Conservation (phyloP, 2,329 filamentous ascomycete species). For the Metarhizium guizhouense region DNA sequence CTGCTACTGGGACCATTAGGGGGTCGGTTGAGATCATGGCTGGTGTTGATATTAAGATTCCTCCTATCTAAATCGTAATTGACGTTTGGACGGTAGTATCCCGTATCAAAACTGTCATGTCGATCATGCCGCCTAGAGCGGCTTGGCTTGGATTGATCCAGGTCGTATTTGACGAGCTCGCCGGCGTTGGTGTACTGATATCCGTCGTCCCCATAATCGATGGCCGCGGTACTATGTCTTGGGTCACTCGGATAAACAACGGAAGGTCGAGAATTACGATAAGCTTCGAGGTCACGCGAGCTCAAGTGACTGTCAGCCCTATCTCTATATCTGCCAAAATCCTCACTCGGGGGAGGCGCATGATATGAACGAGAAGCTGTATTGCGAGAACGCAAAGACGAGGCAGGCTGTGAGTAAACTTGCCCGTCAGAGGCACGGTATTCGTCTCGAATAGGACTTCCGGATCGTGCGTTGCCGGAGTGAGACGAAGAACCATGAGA, state of each 20-base stretch:
- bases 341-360: slow-evolving; percentile 41
- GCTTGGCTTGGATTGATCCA: slow-evolving; percentile 40
- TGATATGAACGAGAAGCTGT: slow-evolving; percentile 35
- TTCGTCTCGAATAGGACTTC: slow-evolving; percentile 42
- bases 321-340: slow-evolving; percentile 40
- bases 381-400: slow-evolving; percentile 44
- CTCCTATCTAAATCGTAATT: slow-evolving; percentile 38
- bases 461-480: slow-evolving; percentile 22
- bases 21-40: slow-evolving; percentile 32
- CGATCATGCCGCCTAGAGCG: slow-evolving; percentile 23
- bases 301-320: slow-evolving; percentile 34
- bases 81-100: slow-evolving; percentile 47
- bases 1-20: slow-evolving; percentile 28
- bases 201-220: slow-evolving; percentile 49
- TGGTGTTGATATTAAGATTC: slow-evolving; percentile 38
- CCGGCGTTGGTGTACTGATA: slow-evolving; percentile 57
- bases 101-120: slow-evolving; percentile 46
- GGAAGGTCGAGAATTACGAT: slow-evolving; percentile 37
- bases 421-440: slow-evolving; percentile 41
- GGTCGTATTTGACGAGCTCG: slow-evolving; percentile 52
- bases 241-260: slow-evolving; percentile 34
- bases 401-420: slow-evolving; percentile 50
- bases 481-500: slow-evolving; percentile 31
- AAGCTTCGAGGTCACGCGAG: slow-evolving; percentile 32
- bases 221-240: slow-evolving; percentile 32